Evolutionary conservation across 2,329 filamentous ascomycete genomes (phyloP).

Genomic region (Cladosporium sp.): DNA sequence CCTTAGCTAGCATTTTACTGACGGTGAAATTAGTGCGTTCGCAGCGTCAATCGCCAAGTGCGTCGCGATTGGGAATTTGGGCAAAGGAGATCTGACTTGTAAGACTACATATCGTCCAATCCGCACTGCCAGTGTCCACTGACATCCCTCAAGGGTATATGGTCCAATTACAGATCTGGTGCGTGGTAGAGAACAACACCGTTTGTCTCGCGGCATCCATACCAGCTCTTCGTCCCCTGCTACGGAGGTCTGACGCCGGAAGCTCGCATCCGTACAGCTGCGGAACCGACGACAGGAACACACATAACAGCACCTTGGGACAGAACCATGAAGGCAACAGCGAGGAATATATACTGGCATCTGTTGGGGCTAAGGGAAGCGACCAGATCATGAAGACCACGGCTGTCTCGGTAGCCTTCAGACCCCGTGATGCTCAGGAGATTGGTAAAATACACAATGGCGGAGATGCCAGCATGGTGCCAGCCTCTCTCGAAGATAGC

Average conservation of each 20-base stretch:
- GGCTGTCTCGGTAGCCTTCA: not conserved
- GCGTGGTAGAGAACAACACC: constrained; percentile 21
- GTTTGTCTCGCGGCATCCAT: constrained; percentile 23
- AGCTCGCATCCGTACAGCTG: not conserved
- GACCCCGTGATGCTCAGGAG: not conserved
- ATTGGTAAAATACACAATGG: not conserved
- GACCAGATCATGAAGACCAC: not conserved
- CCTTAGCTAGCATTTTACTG: not conserved
- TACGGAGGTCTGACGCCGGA: not conserved
- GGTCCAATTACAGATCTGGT: constrained; percentile 21
- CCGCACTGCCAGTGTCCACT: not conserved
- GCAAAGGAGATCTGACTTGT: constrained; percentile 13
- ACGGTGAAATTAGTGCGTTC: constrained; percentile 19
- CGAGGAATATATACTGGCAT: constrained; percentile 19
- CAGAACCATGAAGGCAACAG: not conserved
- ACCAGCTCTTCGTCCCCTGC: constrained; percentile 20
- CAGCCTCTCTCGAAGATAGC: not conserved
- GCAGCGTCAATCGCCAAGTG: constrained; percentile 22
- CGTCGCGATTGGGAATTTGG: constrained; percentile 17
- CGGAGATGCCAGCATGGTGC: not conserved
- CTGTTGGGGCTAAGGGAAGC: constrained; percentile 8
- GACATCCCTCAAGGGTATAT: constrained; percentile 21
- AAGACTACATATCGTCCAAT: not conserved
- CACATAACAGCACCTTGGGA: not conserved
- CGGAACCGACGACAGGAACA: not conserved